phyloP scores from a whole-genome alignment of 23 red algal species.

The Agarophyton chilense region DNA sequence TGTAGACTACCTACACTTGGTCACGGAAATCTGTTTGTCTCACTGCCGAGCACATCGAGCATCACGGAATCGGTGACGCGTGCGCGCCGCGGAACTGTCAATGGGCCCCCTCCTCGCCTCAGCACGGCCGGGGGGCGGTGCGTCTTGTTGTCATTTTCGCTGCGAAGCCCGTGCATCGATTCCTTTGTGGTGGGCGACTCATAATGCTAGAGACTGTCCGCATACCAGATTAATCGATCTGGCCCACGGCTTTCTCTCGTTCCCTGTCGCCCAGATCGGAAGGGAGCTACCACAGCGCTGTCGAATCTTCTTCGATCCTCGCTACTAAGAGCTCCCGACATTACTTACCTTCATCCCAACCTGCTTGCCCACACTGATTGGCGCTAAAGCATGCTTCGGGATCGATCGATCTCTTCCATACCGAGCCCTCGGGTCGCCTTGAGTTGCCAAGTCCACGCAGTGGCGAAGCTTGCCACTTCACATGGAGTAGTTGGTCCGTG shows the following conservation, averaged over 20 bases:
- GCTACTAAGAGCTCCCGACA: constrained; percentile 43
- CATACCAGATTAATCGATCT: constrained; percentile 1
- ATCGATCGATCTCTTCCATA: too few species aligned
- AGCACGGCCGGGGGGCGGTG: neutral
- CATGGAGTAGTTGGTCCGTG: too few species aligned
- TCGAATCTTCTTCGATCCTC: constrained; percentile 34
- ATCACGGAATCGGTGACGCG: too few species aligned
- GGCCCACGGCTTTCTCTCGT: constrained; percentile 39
- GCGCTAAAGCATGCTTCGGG: too few species aligned
- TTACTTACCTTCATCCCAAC: neutral
- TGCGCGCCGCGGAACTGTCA: neutral
- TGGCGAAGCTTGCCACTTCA: too few species aligned
- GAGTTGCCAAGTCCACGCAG: too few species aligned
- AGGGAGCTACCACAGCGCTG: constrained; percentile 31
- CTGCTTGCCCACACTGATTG: too few species aligned
- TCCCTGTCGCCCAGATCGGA: constrained; percentile 49
- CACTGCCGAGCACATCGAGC: too few species aligned
- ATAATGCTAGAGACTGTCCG: constrained; percentile 48
- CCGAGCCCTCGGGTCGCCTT: too few species aligned
- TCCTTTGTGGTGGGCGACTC: neutral
- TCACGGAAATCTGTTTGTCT: too few species aligned
- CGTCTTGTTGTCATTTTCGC: neutral
- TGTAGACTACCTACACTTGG: too few species aligned
- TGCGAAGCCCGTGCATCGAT: neutral
- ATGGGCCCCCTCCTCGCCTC: neutral